Base-by-base conservation (phyloP, 2,329 filamentous ascomycete species). In the Plenodomus lindquistii region DNA sequence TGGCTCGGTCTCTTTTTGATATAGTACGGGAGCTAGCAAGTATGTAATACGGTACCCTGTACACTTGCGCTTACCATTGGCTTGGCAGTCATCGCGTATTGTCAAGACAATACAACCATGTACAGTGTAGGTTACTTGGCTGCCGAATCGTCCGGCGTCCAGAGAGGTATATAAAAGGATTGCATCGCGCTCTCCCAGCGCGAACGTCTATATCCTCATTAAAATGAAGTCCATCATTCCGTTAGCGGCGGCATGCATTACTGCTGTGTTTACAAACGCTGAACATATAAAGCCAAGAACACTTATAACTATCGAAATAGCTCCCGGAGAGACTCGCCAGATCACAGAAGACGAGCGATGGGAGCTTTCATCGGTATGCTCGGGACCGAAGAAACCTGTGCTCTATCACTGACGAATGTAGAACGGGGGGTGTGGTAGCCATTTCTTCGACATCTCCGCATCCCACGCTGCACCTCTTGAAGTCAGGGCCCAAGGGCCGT, bases 341-440 rank as follows among this genome's bases (percentile, higher is more conserved):
- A 87, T 96, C 20, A 94, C 89, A 0, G 91, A 97, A 64, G 89
- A 95, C 18, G 85, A 96, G 76, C 96, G 96, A 75, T 96, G 91
- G 89, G 85, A 86, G 70, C 77, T 96, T 13, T 13, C 22, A 24
- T 24, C 22, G 6, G 22, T 24, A 24, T n/a, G n/a, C n/a, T n/a
- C n/a, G n/a, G n/a, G n/a, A n/a, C n/a, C n/a, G n/a, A n/a, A n/a
- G n/a, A n/a, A n/a, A n/a, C n/a, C n/a, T n/a, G n/a, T n/a, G n/a
- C n/a, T n/a, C n/a, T n/a, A n/a, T n/a, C n/a, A n/a, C n/a, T n/a
- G n/a, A n/a, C n/a, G n/a, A n/a, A n/a, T n/a, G 5, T 27, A 61
- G 58, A 51, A 46, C 21, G 58, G 55, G 8, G 54, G 52, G 7
- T 59, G 55, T 16, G 52, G 55, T 37, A 52, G 46, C 35, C 58